These are phyloP conservation scores for Sanghuangporus baumii DNA, from an alignment of 1,284 basidiomycete genomes.

Conservation along the genomic window DNA sequence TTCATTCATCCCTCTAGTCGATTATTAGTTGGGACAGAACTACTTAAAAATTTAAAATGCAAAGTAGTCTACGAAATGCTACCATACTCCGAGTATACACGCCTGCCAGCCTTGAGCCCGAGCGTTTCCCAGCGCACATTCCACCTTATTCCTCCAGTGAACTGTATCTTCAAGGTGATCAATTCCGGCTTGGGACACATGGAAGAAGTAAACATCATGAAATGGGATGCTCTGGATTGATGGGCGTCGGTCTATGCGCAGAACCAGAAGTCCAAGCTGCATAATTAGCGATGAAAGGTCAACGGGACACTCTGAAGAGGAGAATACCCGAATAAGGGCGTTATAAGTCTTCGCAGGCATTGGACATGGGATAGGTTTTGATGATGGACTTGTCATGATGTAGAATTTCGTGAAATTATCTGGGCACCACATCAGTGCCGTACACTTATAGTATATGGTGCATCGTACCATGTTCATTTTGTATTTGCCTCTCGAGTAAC, in stretches of 20 bases:
- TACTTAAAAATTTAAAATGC: background rate
- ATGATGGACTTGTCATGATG: conserved; percentile 36
- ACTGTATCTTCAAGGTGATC: background rate
- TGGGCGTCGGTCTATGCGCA: conserved; percentile 64
- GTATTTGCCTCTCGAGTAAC: conserved; percentile 53
- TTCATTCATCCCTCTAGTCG: too few relatives aligned
- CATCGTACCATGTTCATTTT: conserved; percentile 50
- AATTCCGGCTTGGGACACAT: background rate
- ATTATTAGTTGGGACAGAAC: background rate
- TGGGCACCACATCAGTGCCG: conserved; percentile 23
- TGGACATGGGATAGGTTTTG: conserved; percentile 24
- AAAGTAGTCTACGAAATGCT: background rate
- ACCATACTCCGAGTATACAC: conserved; percentile 11
- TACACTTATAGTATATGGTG: background rate
- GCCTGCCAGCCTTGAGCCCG: background rate
- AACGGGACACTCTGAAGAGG: background rate
- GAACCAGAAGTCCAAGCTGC: conserved; percentile 25
- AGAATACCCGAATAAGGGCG: background rate
- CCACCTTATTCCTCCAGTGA: conserved; percentile 8
- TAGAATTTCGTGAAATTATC: conserved; percentile 65
- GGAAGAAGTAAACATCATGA: conserved; percentile 48
- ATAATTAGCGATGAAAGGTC: conserved; percentile 16
- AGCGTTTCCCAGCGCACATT: background rate
- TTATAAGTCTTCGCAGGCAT: background rate
- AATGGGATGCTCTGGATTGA: conserved; percentile 42